Evolutionary conservation across 768 basidiomycete genomes (phyloP), one percentile per base, ranked within the genome.

Genomic region (Albatrellus ellisii): DNA sequence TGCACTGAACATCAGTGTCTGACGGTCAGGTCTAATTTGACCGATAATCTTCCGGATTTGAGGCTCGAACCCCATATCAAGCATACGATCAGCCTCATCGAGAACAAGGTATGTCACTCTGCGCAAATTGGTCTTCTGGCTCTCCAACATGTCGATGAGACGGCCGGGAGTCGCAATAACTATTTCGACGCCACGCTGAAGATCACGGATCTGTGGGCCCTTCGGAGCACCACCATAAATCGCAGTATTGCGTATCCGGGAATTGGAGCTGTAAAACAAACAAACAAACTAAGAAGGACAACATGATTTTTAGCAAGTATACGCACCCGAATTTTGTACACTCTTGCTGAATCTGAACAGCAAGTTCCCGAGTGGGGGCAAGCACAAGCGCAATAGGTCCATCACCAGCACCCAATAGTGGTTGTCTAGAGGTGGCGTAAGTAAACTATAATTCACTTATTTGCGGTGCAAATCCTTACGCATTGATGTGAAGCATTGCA

Each of bases 11-110:
- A 99, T 95, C 51, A 98, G 73, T 1, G 95, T 99, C 59, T 99
- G 95, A 55, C 95, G 77, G 67, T 99, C 95, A 32, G 95, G 95
- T 29, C 95, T 79, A 56, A 99, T 92, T 62, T 99, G 95, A 52
- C 80, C 70, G 51, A 98, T 87, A 50, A 99, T 97, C 67, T 98
- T 98, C 58, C 92, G 75, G 58, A 99, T 98, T 61, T 99, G 95
- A 41, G 95, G 95, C 66, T 99, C 95, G 67, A 99, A 99, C 71
- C 95, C 95, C 95, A 99, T 99, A 69, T 99, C 95, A 49, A 99
- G 74, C 95, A 99, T 99, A 56, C 95, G 88, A 68, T 99, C 95
- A 34, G 95, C 95, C 63, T 99, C 95, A 56, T 99, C 95, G 79
- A 99, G 87, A 57, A 99, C 95, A 29, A 99, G 73, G 62, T 98